Percentiles rank a stretch among this genome's conserved stretches.
These are phyloP conservation scores for Diaporthe capsici DNA, from an alignment of 2,329 filamentous ascomycete species.

Conservation along the genomic window DNA sequence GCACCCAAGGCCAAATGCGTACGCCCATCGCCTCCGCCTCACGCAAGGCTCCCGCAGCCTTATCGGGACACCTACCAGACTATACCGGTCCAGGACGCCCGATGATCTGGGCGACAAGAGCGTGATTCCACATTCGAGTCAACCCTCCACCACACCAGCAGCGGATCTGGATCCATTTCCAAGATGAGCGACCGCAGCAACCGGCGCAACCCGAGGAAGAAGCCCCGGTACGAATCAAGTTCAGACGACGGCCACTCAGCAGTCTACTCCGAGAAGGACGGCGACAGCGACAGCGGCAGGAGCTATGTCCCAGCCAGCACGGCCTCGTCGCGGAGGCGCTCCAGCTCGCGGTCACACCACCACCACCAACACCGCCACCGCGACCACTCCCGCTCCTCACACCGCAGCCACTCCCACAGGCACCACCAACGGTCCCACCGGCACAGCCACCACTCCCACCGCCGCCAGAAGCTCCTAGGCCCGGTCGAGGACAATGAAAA, in stretches of 20 bases:
- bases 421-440: conserved; percentile 10
- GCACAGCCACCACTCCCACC: conserved; percentile 22
- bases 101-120: not conserved
- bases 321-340: conserved; percentile 9
- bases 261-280: not conserved
- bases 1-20: conserved; percentile 21
- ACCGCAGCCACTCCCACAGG: conserved; percentile 15
- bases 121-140: not conserved
- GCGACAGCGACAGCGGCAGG: conserved; percentile 32
- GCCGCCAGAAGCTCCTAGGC: conserved; percentile 17
- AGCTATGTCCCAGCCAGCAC: conserved; percentile 21
- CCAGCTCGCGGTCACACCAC: conserved; percentile 3
- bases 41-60: conserved; percentile 30
- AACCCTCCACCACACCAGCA: not conserved
- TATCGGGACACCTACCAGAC: not conserved
- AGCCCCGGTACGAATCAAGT: not conserved
- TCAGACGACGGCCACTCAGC: not conserved
- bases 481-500: conserved; percentile 24
- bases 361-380: not conserved
- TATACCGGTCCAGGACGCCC: not conserved
- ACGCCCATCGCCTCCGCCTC: not conserved
- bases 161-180: not conserved
- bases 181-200: conserved; percentile 26
- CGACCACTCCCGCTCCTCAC: conserved; percentile 1
- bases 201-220: conserved; percentile 29